A percentile compares a stretch with the other conserved stretches of the same genome.
These are phyloP conservation scores for Fusarium graminum DNA, from an alignment of 2,329 filamentous ascomycete species.

Conservation along the genomic window DNA sequence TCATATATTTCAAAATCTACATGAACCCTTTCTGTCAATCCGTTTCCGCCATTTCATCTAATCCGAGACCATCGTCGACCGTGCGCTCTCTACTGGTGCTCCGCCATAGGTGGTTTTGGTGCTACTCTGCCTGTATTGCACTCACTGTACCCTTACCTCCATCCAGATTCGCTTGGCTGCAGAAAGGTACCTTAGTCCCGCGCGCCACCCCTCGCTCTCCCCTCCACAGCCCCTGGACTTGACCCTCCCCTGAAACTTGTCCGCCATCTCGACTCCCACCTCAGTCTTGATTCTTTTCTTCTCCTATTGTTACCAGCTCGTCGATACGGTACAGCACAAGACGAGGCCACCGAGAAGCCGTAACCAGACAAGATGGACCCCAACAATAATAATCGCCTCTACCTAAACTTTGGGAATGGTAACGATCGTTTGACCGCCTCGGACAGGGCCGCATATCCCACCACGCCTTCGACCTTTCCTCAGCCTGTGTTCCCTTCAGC, in stretches of 20 bases:
- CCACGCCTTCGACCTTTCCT: conserved; percentile 95
- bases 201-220: conserved; percentile 40
- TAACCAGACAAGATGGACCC: conserved; percentile 61
- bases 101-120: conserved; percentile 36
- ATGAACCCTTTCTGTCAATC: background rate
- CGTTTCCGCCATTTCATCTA: conserved; percentile 11
- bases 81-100: conserved; percentile 25
- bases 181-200: conserved; percentile 23
- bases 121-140: conserved; percentile 20
- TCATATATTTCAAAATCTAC: background rate
- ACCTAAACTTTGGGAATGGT: conserved; percentile 75
- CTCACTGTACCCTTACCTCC: conserved; percentile 9
- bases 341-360: conserved; percentile 31
- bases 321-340: conserved; percentile 39
- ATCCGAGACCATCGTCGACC: conserved; percentile 7
- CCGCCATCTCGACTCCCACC: conserved; percentile 44
- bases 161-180: conserved; percentile 6
- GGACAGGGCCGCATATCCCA: conserved; percentile 80
- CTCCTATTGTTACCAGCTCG: conserved; percentile 29
- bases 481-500: conserved; percentile 78
- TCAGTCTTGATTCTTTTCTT: conserved; percentile 35
- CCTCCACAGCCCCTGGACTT: conserved; percentile 46
- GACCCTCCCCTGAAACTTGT: conserved; percentile 48
- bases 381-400: conserved; percentile 73
- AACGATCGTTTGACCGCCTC: conserved; percentile 72